Evolutionary conservation across 2,329 filamentous ascomycete species (phyloP).

Genomic region (Endocalyx cinctus): DNA sequence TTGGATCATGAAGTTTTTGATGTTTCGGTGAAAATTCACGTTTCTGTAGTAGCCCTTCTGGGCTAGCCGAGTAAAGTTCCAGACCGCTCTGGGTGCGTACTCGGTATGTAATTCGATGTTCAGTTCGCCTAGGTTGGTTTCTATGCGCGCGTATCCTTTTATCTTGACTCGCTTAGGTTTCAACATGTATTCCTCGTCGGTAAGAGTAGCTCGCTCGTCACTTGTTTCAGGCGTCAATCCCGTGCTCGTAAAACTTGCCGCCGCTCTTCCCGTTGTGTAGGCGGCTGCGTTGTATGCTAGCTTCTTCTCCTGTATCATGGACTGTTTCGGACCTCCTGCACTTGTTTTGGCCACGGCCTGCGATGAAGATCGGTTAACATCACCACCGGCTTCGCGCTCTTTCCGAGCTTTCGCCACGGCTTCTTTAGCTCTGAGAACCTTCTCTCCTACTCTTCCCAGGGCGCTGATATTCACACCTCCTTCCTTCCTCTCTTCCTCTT

Average conservation of each 20-base stretch:
- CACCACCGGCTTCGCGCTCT: constrained; percentile 58
- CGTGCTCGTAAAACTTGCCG: constrained; percentile 92
- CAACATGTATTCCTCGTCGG: constrained; percentile 95
- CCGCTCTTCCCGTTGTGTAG: constrained; percentile 86
- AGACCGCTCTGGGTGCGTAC: constrained; percentile 86
- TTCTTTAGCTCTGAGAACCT: constrained; percentile 86
- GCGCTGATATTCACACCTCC: constrained; percentile 74
- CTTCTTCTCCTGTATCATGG: constrained; percentile 53
- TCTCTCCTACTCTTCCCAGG: constrained; percentile 71
- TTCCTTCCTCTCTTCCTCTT: constrained; percentile 61
- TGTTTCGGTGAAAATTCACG: constrained; percentile 87
- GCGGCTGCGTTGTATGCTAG: constrained; percentile 78
- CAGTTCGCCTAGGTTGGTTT: constrained; percentile 78
- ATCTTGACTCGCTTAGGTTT: constrained; percentile 82
- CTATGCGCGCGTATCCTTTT: constrained; percentile 87
- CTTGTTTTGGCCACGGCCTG: constrained; percentile 33
- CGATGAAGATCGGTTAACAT: constrained; percentile 51
- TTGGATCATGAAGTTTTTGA: constrained; percentile 96
- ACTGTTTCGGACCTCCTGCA: constrained; percentile 29
- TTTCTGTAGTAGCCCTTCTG: constrained; percentile 87
- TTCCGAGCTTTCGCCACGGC: constrained; percentile 86
- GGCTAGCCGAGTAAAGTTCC: constrained; percentile 89
- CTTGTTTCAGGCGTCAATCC: constrained; percentile 90
- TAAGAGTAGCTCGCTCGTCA: constrained; percentile 77
- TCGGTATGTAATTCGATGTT: constrained; percentile 90